phyloP scores from a whole-genome alignment of 176 grass and related monocot genomes.

The Oryza punctata region DNA sequence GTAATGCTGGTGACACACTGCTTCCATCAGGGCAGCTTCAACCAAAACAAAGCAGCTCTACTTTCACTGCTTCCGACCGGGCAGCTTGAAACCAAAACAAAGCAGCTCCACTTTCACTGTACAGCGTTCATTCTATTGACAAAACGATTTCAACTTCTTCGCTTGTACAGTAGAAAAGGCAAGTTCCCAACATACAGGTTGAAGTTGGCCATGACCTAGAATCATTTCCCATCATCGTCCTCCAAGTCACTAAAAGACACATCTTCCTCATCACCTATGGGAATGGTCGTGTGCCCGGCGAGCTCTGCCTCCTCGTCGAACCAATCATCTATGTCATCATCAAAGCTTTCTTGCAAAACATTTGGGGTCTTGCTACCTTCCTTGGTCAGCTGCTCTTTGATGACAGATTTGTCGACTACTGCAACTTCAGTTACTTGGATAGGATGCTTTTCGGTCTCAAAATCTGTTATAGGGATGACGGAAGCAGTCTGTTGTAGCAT shows the following conservation, averaged over 20 bases:
- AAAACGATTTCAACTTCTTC: conserved; percentile 20
- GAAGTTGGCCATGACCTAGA: conserved; percentile 1
- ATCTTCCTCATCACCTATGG: conserved; percentile 73
- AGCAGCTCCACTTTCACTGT: conserved; percentile 17
- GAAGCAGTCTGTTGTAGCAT: conserved; percentile 28
- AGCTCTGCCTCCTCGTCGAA: conserved; percentile 66
- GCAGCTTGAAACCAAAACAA: conserved; percentile 49
- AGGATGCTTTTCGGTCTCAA: conserved; percentile 66
- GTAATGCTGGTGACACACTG: not conserved
- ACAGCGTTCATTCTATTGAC: conserved; percentile 31
- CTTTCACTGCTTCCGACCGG: conserved; percentile 23
- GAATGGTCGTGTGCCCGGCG: conserved; percentile 48
- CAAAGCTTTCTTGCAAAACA: conserved; percentile 51
- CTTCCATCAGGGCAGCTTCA: conserved; percentile 15
- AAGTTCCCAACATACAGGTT: conserved; percentile 18
- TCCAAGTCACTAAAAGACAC: conserved; percentile 93
- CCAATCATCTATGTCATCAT: conserved; percentile 76
- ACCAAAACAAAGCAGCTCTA: conserved; percentile 34
- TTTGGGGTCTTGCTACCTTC: conserved; percentile 42
- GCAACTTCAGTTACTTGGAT: conserved; percentile 61
- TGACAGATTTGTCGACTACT: conserved; percentile 71
- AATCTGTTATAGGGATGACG: conserved; percentile 50
- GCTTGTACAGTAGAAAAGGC: conserved; percentile 44
- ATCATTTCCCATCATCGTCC: conserved; percentile 68
- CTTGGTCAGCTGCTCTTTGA: conserved; percentile 60